Evolutionary conservation across 2,329 filamentous ascomycete species (phyloP), one percentile per base, ranked within the genome.

Genomic region (Coniochaeta pulveracea): DNA sequence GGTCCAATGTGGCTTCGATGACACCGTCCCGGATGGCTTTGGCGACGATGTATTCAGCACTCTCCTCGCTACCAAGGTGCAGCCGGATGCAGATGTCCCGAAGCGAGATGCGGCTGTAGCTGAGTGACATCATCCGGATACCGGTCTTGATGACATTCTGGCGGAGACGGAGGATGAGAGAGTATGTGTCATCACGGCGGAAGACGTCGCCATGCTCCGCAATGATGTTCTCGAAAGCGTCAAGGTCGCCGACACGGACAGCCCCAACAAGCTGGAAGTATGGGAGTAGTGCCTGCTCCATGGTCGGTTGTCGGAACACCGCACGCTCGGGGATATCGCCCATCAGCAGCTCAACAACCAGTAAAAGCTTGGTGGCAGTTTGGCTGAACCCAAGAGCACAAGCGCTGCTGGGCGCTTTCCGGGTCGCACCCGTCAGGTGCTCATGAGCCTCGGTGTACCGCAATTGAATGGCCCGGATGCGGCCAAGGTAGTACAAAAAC

Each of bases 141-240:
- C 91, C 91, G 4, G 91, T 98, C 69, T 94, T 94, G 75, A 98
- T 96, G 52, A 98, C 91, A 54, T 98, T 98, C 61, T 98, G 91
- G 47, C 91, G 80, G 40, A 98, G 71, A 41, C 91, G 88, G 42
- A 96, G 72, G 48, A 96, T 93, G 37, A 98, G 70, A 9, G 88
- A 93, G 65, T 96, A 96, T 14, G 89, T 96, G 37, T 85, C 85
- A 54, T 98, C 91, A 44, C 82, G 80, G 50, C 85, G 81, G 77
- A 96, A 98, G 9, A 79, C 80, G 27, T 83, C 76, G 37, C 80
- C 79, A 53, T 94, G 78, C 32, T 79, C 72, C 47, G 82, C 80
- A 40, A 96, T 88, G 27, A 82, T 79, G 44, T 79, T 85, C 57
- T 94, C 72, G 56, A 98, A 98, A 40, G 88, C 86, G 55, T 91